Percentiles rank a stretch among this genome's conserved stretches.
Conservation (phyloP, 78 protist genomes). For the Fonticula alba region DNA sequence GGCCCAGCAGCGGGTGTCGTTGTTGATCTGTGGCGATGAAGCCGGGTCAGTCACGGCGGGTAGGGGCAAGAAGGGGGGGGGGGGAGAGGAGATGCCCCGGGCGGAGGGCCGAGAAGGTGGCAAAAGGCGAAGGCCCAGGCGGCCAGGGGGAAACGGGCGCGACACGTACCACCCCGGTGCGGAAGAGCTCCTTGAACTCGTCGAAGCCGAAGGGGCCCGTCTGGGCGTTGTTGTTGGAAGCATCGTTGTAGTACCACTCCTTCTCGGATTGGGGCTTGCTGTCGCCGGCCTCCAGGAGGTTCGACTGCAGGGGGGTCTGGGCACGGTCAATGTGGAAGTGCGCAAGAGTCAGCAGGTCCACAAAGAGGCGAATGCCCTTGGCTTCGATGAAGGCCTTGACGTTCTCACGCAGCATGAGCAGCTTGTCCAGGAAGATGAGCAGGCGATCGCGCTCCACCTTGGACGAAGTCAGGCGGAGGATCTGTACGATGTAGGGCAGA, state of each 20-base stretch:
- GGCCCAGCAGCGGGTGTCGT: conserved; percentile 45
- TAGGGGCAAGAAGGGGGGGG: no score
- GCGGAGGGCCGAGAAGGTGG: no score
- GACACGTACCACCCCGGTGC: no score
- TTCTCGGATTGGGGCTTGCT: background rate
- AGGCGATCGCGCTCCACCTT: conserved; percentile 45
- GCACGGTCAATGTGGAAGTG: conserved; percentile 26
- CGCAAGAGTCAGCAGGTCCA: conserved; percentile 41
- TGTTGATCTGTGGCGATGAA: no score
- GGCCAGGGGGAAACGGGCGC: no score
- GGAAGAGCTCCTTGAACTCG: background rate
- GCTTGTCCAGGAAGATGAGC: conserved; percentile 26
- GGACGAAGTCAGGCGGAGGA: conserved; percentile 5
- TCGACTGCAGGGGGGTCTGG: background rate
- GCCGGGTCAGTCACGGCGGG: no score
- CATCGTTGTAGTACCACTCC: background rate
- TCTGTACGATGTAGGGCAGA: conserved; percentile 17
- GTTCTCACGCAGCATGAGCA: conserved; percentile 23
- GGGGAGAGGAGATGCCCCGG: no score
- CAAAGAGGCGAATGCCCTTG: conserved; percentile 25
- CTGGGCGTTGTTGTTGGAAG: background rate
- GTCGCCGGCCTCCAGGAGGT: conserved; percentile 31
- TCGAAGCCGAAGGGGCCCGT: background rate
- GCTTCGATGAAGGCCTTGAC: conserved; percentile 45
- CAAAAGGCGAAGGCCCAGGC: no score